Evolutionary conservation across 2,329 filamentous ascomycete species (phyloP).

Genomic region (Aureobasidium leucospermi): DNA sequence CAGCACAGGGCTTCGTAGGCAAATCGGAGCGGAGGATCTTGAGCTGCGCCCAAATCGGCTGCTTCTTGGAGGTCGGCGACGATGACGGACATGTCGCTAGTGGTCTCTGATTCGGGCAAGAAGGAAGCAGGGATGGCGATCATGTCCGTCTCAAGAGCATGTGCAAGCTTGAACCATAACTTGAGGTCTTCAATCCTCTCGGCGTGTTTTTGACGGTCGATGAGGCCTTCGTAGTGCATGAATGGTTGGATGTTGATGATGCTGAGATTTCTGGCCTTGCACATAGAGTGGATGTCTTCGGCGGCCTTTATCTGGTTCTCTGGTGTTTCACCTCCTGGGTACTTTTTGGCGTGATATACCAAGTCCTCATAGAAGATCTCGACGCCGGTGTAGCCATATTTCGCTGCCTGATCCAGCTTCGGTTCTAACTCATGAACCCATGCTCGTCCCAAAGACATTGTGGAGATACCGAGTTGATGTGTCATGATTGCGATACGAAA

Average conservation of each 20-base stretch:
- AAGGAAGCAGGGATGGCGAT: constrained; percentile 71
- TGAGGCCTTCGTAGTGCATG: constrained; percentile 67
- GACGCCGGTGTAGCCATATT: constrained; percentile 60
- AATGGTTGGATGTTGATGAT: constrained; percentile 71
- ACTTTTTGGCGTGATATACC: constrained; percentile 48
- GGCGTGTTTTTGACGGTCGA: constrained; percentile 54
- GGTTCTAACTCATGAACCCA: constrained; percentile 59
- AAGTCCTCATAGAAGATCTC: constrained; percentile 75
- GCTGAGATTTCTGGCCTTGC: constrained; percentile 46
- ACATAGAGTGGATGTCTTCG: constrained; percentile 49
- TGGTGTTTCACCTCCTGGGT: constrained; percentile 36
- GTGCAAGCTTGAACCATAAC: constrained; percentile 62
- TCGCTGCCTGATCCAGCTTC: constrained; percentile 62
- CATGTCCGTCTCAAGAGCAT: constrained; percentile 59
- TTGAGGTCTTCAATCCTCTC: constrained; percentile 55
- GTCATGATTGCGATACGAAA: constrained; percentile 30
- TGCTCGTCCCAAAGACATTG: constrained; percentile 68
- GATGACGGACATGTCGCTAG: constrained; percentile 48
- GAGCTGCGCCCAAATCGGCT: constrained; percentile 58
- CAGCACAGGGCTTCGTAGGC: constrained; percentile 69
- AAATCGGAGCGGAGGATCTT: constrained; percentile 51
- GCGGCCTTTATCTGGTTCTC: constrained; percentile 52
- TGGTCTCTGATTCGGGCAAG: constrained; percentile 43
- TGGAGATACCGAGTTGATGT: constrained; percentile 61
- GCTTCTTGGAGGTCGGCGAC: constrained; percentile 55